Evolutionary conservation across 2,329 filamentous ascomycete species (phyloP), one percentile per base, ranked within the genome.

Genomic region (Bipolaris cookei): DNA sequence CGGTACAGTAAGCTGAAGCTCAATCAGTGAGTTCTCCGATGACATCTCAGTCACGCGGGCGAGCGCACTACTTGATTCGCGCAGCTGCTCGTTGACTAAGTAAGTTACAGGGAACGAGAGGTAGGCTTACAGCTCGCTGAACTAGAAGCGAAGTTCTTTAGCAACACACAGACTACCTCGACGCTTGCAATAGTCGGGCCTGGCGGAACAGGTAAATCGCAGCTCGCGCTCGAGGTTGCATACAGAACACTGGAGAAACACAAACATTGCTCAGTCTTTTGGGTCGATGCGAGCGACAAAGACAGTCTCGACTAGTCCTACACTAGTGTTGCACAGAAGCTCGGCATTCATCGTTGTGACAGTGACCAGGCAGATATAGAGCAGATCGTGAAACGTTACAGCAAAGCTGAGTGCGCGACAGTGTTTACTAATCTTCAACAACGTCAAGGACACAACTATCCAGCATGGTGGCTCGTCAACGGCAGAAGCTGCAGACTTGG

Each of bases 191-290:
- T 69, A 37, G 38, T 59, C 1, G 60, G 66, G 30, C 56, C 49
- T 18, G 56, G 58, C 11, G 61, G 66, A 55, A 66, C 46, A 48
- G 64, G 66, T 39, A 68, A 68, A 45, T 62, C 59, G 41, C 64
- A 68, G 58, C 59, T 67, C 11, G 66, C 63, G 35, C 63, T 82
- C 3, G 71, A 79, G 56, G 55, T 81, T 28, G 78, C 76, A 4
- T 72, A 80, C 65, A 76, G 72, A 65, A 69, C 67, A 2, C 77
- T 70, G 51, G 48, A 76, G 8, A 68, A 72, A 37, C 44, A 69
- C 32, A 71, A 72, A 1, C 70, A 75, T 3, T 79, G 69, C 49
- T 78, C 75, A 0, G 64, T 83, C 48, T 76, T 83, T 57, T 83
- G 78, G 80, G 69, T 82, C 4, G 73, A 78, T 4, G 78, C 76